Evolutionary conservation across 176 grass and related monocot genomes (phyloP), one percentile per base, ranked within the genome.

Genomic region (Carex littledalei): DNA sequence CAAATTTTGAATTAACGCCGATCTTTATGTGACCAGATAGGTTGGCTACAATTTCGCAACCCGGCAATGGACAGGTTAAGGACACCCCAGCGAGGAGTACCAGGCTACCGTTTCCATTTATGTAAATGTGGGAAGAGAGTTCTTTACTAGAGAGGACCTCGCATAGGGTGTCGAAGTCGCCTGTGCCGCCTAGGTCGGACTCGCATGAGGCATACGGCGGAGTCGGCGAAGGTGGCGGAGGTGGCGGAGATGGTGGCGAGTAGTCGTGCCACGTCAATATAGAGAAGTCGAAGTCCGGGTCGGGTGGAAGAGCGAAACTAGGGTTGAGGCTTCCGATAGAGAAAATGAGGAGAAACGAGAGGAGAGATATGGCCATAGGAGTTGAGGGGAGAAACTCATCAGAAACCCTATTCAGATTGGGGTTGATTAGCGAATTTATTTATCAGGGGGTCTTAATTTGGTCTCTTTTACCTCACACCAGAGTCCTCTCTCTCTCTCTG

Each of bases 211-310:
- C 89, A 84, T 80, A 84, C 22, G 97, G 97, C 47, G 91, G 81
- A 54, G 17, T 78, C 54, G 93, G 97, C 0, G 87, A n/a, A 54
- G 88, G 91, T 0, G 91, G 90, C 34, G 97, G 91, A 4, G 90
- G 93, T n/a, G 97, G 90, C 11, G 97, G 91, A 71, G 97, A 73
- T 15, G 97, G 97, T 11, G 93, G 97, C 14, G 97, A 92, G 88
- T 99, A 95, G 83, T 99, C 97, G 87, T 96, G 97, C 97, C 97
- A 99, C 37, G 86, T 96, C 90, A 99, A 81, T 89, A 99, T 92
- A 89, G 88, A 94, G 84, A 91, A 96, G 64, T 83, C 91, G 83
- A 71, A 86, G 47, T 50, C 86, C 86, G 71, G 88, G 84, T 93
- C 95, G 76, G 82, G 12, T 3, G 82, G 63, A 22, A 80, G 80